Evolutionary conservation across 2,329 filamentous ascomycete species (phyloP).

Genomic region (Cercospora zeae-maydis): DNA sequence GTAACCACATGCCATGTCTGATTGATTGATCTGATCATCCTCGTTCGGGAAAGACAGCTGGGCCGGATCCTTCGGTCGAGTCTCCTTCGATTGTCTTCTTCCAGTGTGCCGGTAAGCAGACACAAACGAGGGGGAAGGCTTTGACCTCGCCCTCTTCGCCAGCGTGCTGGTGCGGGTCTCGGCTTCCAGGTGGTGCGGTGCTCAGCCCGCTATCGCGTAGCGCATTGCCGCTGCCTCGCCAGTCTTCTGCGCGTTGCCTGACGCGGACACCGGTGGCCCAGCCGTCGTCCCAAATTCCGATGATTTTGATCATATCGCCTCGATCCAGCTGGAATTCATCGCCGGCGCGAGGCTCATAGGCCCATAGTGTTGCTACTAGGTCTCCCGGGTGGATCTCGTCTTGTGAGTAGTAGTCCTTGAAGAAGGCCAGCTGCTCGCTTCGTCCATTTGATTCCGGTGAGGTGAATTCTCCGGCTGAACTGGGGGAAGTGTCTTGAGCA

Average conservation of each 20-base stretch:
- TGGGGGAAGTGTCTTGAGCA: conserved; percentile 71
- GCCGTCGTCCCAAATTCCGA: conserved; percentile 98
- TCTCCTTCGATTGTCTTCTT: conserved; percentile 94
- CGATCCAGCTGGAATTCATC: conserved; percentile 93
- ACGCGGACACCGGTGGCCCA: conserved; percentile 93
- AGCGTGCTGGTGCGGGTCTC: conserved; percentile 18
- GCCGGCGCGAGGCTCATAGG: conserved; percentile 87
- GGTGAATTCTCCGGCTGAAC: conserved; percentile 69
- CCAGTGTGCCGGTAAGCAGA: conserved; percentile 94
- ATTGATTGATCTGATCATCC: conserved; percentile 10
- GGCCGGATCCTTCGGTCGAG: conserved; percentile 35
- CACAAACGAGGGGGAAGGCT: conserved; percentile 93
- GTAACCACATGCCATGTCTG: conserved; percentile 16
- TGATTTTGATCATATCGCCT: conserved; percentile 96
- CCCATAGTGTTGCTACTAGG: conserved; percentile 88
- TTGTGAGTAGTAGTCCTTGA: conserved; percentile 98
- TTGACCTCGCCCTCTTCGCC: conserved; percentile 73
- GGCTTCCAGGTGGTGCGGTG: conserved; percentile 59
- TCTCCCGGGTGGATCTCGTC: conserved; percentile 93
- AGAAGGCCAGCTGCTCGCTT: conserved; percentile 91
- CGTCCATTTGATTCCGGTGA: conserved; percentile 88
- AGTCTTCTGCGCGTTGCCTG: conserved; percentile 80
- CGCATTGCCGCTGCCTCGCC: conserved; percentile 63
- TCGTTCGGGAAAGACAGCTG: conserved; percentile 16
- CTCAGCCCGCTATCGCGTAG: conserved; percentile 94